Base-by-base conservation (phyloP, 2,329 filamentous ascomycete species). In the Aspergillus sp. region DNA sequence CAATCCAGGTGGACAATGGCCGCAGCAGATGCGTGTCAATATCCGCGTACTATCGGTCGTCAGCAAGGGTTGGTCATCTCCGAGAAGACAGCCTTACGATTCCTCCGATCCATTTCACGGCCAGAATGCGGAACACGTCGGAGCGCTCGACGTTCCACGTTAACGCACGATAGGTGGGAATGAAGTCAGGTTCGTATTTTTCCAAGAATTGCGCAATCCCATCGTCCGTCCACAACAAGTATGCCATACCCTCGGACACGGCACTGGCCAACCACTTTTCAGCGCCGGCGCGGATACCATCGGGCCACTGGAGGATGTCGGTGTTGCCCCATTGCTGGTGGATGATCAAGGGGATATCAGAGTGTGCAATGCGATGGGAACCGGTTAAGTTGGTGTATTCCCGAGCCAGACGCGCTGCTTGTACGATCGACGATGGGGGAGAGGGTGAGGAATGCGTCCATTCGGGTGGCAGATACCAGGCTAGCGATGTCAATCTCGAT, bases 211-310 rank as follows among this genome's bases (percentile, higher is more conserved):
- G 56, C 2, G 54, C 45, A 20, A 67, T 62, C 3, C 67, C 67
- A 3, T 61, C 61, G 36, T 70, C 67, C 16, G 66, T 62, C 67
- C 67, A 70, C n/a, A 70, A 54, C 41, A 70, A 60, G 40, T 69
- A 70, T 0, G 67, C 65, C 62, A 68, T 66, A 5, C 58, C 50
- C 9, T 55, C 55, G 3, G 56, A 47, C 8, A 60, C 54, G 2
- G 61, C 60, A 5, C 55, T 53, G 8, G 49, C 20, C 32, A 70
- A 55, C 67, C 67, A 70, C 46, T 53, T 57, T 45, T 70, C 67
- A 2, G 64, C 60, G 47, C 62, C 63, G 11, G 54, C 45, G 5
- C 58, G 59, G 4, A 64, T 57, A 16, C 54, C 50, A 7, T 58
- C 54, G 0, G 64, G 56, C 66, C 65, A 70, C 3, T 59, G 60